Conservation (phyloP, 192 early-diverging fungal species). For the Coemansia sp. region DNA sequence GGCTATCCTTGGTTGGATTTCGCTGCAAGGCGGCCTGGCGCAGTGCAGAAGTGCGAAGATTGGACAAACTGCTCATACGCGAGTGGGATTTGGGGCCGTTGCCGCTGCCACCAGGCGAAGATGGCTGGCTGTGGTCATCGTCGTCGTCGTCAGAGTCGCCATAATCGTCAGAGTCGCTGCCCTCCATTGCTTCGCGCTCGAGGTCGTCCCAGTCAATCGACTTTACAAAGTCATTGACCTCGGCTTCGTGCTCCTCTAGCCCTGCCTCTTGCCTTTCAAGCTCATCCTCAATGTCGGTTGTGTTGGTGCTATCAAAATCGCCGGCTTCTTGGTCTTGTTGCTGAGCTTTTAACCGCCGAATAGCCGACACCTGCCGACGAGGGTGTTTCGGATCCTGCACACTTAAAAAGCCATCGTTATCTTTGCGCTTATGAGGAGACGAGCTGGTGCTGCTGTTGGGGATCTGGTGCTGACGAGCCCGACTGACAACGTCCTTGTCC, state of each 20-base stretch:
- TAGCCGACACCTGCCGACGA: constrained; percentile 1
- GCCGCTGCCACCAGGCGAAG: constrained; percentile 2
- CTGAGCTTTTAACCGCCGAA: constrained; percentile 17
- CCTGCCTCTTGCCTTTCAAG: constrained; percentile 50
- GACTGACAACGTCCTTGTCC: constrained; percentile 17
- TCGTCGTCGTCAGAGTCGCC: constrained; percentile 42
- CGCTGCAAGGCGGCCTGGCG: constrained; percentile 23
- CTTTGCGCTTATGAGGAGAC: background rate
- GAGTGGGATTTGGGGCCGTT: constrained; percentile 4
- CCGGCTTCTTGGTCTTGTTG: constrained; percentile 10
- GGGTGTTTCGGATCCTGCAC: constrained; percentile 8
- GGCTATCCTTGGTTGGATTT: background rate
- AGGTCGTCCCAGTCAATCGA: constrained; percentile 54
- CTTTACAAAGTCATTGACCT: constrained; percentile 55
- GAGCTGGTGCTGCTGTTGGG: constrained; percentile 1
- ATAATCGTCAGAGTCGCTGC: constrained; percentile 44
- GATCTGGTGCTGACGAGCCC: constrained; percentile 8
- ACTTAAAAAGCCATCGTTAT: background rate
- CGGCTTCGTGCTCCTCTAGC: constrained; percentile 49
- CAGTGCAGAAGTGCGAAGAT: constrained; percentile 19
- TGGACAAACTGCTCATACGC: constrained; percentile 4
- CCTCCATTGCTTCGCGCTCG: constrained; percentile 53
- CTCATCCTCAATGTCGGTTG: constrained; percentile 47
- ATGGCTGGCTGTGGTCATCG: background rate
- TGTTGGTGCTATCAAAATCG: constrained; percentile 49